phyloP scores from a whole-genome alignment of 768 basidiomycete genomes.

The Auriscalpium vulgare region DNA sequence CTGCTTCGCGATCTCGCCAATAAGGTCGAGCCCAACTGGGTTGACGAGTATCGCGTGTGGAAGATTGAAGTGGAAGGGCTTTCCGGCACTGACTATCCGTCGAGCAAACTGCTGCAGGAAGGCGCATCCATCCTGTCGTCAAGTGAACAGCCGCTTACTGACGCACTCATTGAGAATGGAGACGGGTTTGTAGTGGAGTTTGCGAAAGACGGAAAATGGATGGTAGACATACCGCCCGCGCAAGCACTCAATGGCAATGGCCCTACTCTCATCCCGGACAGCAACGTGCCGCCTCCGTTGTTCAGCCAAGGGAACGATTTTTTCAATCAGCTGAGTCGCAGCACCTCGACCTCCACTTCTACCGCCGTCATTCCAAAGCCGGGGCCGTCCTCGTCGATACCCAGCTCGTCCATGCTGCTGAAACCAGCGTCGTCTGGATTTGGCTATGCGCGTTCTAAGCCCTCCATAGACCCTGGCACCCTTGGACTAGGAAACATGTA shows the following conservation, averaged over 20 bases:
- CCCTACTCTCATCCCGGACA: not conserved
- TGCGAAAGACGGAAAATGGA: slow-evolving; percentile 50
- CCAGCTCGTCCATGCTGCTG: slow-evolving; percentile 5
- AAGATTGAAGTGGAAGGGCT: slow-evolving; percentile 30
- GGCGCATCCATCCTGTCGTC: slow-evolving; percentile 37
- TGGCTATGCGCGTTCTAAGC: slow-evolving; percentile 25
- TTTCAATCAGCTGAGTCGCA: slow-evolving; percentile 10
- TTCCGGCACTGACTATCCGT: slow-evolving; percentile 11
- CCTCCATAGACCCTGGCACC: slow-evolving; percentile 55
- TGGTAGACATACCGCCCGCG: slow-evolving; percentile 23
- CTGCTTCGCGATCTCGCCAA: slow-evolving; percentile 23
- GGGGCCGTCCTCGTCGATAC: slow-evolving; percentile 9
- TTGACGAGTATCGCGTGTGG: slow-evolving; percentile 53
- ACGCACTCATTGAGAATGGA: slow-evolving; percentile 46
- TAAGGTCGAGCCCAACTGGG: slow-evolving; percentile 11
- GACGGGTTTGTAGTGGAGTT: slow-evolving; percentile 79
- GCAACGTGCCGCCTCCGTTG: slow-evolving; percentile 12
- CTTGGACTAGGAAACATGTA: slow-evolving; percentile 87
- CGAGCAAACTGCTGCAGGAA: slow-evolving; percentile 10
- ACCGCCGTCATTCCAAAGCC: slow-evolving; percentile 6
- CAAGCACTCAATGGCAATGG: not conserved
- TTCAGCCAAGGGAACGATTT: slow-evolving; percentile 15
- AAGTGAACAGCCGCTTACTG: slow-evolving; percentile 45
- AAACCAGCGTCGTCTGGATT: slow-evolving; percentile 2
- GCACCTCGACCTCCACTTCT: slow-evolving; percentile 1